Base-by-base conservation (phyloP, 78 protist species). In the Dictyostelium firmibasis region DNA sequence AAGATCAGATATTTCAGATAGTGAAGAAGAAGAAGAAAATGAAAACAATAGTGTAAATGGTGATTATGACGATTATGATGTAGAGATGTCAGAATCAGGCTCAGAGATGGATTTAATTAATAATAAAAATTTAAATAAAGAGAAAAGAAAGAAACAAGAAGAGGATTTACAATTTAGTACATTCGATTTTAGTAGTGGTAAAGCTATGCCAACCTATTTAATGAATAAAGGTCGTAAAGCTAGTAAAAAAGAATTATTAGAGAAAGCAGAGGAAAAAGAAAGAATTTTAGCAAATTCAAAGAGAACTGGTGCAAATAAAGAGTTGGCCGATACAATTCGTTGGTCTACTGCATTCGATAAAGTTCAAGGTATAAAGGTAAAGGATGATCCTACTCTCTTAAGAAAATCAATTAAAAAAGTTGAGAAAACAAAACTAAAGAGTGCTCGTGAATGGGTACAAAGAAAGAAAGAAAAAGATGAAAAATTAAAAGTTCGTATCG, bases 141-240 rank as follows among this genome's bases (percentile, higher is more conserved):
- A 67, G 75, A 64, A 31, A n/a, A 70, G 44, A n/a, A 43, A 23
- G 25, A 78, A 25, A 60, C 67, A 74, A 86, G 67, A 86, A 5
- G 96, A 92, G 14, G 92, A 84, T 92, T 44, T 92, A 78, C 96
- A 92, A 92, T 92, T 92, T 84, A 92, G 96, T 75, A 84, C 91
- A 75, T 92, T 92, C 76, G 96, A 92, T 83, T 92, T 92, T 38
- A 85, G 88, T 31, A 23, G 38, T 36, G 95, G 95, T 53, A 50
- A 67, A 83, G 84, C 96, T 11, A 50, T 85, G 29, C 96, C 96
- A 69, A 62, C 76, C n/a, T 92, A 92, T 84, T 50, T 92, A 20
- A 44, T 76, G 23, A 36, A 31, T 11, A 76, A 62, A 57, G 67
- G 57, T n/a, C 69, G 60, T 25, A 57, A 57, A 44, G 11, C 60